Evolutionary conservation across 768 basidiomycete species (phyloP).

Genomic region (Pisolithus orientalis): DNA sequence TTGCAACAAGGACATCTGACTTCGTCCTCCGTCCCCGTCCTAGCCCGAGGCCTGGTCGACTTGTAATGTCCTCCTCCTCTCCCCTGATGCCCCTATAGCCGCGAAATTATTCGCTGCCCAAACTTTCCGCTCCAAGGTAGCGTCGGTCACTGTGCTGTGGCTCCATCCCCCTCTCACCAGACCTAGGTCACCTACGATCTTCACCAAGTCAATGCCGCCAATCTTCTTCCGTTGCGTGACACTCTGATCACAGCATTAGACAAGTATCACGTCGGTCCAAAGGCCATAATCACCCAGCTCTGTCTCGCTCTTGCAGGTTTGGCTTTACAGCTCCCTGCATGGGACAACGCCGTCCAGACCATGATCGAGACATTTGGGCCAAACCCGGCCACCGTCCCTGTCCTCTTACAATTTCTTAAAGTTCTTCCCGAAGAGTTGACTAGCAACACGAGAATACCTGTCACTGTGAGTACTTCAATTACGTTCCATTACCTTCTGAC

Average conservation of each 20-base stretch:
- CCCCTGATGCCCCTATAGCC: slow-evolving; percentile 66
- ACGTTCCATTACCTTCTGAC: slow-evolving; percentile 6
- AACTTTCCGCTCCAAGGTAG: slow-evolving; percentile 89
- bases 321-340: slow-evolving; percentile 81
- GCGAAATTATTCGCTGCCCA: slow-evolving; percentile 95
- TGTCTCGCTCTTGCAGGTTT: slow-evolving; percentile 88
- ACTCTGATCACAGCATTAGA: slow-evolving; percentile 76
- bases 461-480: slow-evolving; percentile 59
- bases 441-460: slow-evolving; percentile 78
- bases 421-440: slow-evolving; percentile 86
- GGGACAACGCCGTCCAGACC: slow-evolving; percentile 73
- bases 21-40: slow-evolving; percentile 50
- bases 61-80: slow-evolving; percentile 85
- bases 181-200: slow-evolving; percentile 92
- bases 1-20: slow-evolving; percentile 64
- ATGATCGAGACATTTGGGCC: slow-evolving; percentile 84
- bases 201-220: slow-evolving; percentile 69
- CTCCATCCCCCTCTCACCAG: slow-evolving; percentile 22
- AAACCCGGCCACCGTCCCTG: slow-evolving; percentile 77
- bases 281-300: slow-evolving; percentile 81
- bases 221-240: slow-evolving; percentile 77
- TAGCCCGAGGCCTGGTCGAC: slow-evolving; percentile 97
- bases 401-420: slow-evolving; percentile 83
- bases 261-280: slow-evolving; percentile 67
- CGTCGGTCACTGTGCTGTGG: slow-evolving; percentile 19